These are phyloP conservation scores for Dendrocalamus latiflorus DNA, from an alignment of 202 grass and related monocot species.

Conservation along the genomic window DNA sequence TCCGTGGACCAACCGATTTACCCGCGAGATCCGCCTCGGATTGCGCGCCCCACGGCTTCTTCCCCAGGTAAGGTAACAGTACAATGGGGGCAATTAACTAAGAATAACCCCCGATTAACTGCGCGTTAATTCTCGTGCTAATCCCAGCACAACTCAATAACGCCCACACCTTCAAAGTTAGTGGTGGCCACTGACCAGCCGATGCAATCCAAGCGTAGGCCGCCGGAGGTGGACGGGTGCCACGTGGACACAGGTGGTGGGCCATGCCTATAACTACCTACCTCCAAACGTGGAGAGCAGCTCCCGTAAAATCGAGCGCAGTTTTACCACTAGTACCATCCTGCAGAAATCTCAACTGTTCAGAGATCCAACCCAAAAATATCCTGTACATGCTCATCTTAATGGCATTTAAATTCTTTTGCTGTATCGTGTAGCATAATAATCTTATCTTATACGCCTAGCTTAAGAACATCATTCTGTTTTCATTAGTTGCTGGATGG, in stretches of 20 bases:
- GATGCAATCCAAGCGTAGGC: background rate
- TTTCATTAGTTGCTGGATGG: background rate
- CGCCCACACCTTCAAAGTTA: background rate
- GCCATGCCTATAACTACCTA: slow-evolving; percentile 21
- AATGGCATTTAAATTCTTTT: background rate
- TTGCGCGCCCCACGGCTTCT: background rate
- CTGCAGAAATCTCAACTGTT: background rate
- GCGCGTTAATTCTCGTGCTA: background rate
- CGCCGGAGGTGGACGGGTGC: background rate
- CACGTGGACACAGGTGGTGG: slow-evolving; percentile 27
- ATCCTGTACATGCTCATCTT: background rate
- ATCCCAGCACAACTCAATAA: background rate
- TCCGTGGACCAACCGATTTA: slow-evolving; percentile 18
- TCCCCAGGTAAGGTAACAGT: slow-evolving; percentile 4
- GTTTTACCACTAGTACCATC: background rate
- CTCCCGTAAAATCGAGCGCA: slow-evolving; percentile 19
- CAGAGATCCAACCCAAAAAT: background rate
- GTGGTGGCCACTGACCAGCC: background rate
- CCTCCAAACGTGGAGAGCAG: slow-evolving; percentile 33
- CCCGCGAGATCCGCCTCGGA: slow-evolving; percentile 37
- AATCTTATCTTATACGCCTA: background rate
- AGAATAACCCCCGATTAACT: background rate
- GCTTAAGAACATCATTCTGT: background rate
- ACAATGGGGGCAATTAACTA: background rate
- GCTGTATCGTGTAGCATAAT: background rate